Base-by-base conservation (phyloP, 2,329 filamentous ascomycete genomes). In the Fusarium gaditjirri region DNA sequence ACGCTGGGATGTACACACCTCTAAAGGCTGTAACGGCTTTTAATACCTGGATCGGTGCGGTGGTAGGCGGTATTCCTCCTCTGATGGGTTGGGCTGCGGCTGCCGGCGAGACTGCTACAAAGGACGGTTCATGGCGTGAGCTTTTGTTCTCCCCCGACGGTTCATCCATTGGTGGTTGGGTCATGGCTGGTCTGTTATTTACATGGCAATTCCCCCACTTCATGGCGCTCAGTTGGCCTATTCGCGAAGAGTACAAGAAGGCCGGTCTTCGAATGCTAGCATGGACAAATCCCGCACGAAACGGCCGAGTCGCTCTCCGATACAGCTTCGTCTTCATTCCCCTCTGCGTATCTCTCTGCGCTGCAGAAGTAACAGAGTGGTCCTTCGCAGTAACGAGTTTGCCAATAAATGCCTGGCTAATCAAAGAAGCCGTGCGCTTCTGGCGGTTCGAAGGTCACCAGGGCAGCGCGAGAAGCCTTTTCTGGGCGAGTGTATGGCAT, bases 201-300 rank as follows among this genome's bases (percentile, higher is more conserved):
- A 92, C 94, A 17, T 99, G 96, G 96, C 95, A 99, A 80, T 98
- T 99, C 79, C 94, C 96, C 6, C 96, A 99, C 83, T 99, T 99
- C 85, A 98, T 98, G 87, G 92, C 95, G 2, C 86, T 99, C 27
- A 95, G 93, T 50, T 97, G 95, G 89, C 86, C 89, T 8, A 97
- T 98, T 68, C 88, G 94, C 25, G 91, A 97, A 13, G 96, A 99
- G 80, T 99, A 99, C 85, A 92, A 91, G 72, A 86, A 84, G 16
- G 90, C 89, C 0, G 90, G 90, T 13, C 87, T 92, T 77, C 86
- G 87, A 71, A 92, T 92, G 96, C 86, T 98, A 7, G 90, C 89
- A 52, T 98, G 95, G 91, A 91, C 92, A 10, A 95, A 98, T 79
- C 94, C 95, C 1, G 90, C 91, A 1, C 89, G 92, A 77, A 98